These are phyloP conservation scores for Kodamaea neixiangensis DNA, from an alignment of 805 yeast species.

Conservation along the genomic window DNA sequence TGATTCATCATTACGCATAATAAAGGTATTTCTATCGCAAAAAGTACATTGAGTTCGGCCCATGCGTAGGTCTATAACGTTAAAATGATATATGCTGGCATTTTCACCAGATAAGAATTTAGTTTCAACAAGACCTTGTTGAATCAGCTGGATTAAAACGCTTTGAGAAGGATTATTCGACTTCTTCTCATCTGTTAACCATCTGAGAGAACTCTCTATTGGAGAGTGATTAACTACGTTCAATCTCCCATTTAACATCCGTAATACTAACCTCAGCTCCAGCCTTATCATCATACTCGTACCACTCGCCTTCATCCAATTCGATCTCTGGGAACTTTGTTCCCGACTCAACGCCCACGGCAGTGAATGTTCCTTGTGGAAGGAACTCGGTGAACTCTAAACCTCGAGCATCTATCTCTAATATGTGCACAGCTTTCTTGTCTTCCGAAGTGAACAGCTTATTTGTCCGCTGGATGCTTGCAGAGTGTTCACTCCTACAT, in stretches of 20 bases:
- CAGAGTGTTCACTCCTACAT: constrained; percentile 52
- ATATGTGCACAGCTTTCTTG: constrained; percentile 47
- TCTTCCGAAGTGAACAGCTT: constrained; percentile 40
- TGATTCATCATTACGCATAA: no score
- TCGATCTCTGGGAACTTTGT: constrained; percentile 66
- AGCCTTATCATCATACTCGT: constrained; percentile 88
- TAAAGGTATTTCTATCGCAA: no score
- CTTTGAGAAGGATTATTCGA: no score
- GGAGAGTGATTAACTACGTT: constrained; percentile 1
- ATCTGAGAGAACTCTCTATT: neutral
- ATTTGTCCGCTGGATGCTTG: constrained; percentile 32
- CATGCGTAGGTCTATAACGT: no score
- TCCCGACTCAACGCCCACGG: constrained; percentile 52
- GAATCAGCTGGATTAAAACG: neutral
- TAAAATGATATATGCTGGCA: no score
- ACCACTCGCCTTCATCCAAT: constrained; percentile 84
- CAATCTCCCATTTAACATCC: constrained; percentile 67
- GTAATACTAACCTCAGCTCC: constrained; percentile 79
- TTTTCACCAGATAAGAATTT: no score
- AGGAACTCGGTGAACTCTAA: constrained; percentile 67
- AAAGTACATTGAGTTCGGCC: no score
- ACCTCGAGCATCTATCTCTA: constrained; percentile 86
- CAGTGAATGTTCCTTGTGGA: constrained; percentile 64
- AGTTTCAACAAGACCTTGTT: no score
- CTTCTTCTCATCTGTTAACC: neutral